A percentile compares a stretch with the other conserved stretches of the same genome.
phyloP scores from a whole-genome alignment of 2,329 filamentous ascomycete genomes.

The Furcasterigmium sp. region DNA sequence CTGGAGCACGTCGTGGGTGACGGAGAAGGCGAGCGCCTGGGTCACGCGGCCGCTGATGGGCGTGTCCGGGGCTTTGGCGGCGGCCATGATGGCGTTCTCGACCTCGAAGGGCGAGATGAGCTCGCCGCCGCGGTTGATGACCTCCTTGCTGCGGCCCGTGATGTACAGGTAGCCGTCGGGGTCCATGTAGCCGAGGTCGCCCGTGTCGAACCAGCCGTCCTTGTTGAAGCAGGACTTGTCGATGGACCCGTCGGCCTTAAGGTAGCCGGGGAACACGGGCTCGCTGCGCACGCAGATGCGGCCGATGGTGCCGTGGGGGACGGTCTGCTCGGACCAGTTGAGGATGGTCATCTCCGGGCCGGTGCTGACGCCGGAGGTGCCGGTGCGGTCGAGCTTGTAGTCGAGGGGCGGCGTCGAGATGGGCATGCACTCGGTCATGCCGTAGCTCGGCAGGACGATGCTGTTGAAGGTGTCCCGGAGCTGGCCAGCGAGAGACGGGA shows the following conservation, averaged over 20 bases:
- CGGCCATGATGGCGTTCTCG: constrained; percentile 48
- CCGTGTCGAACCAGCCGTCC: constrained; percentile 49
- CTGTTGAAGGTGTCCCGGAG: constrained; percentile 45
- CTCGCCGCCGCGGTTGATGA: constrained; percentile 53
- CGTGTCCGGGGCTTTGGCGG: constrained; percentile 33
- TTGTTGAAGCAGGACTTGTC: constrained; percentile 40
- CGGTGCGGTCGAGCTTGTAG: constrained; percentile 44
- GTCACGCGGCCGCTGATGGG: constrained; percentile 39
- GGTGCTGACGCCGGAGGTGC: constrained; percentile 46
- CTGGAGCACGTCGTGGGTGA: constrained; percentile 45
- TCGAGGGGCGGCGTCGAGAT: constrained; percentile 50
- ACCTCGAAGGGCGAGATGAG: constrained; percentile 55
- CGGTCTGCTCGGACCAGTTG: constrained; percentile 28
- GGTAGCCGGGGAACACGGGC: constrained; percentile 46
- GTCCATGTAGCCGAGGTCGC: constrained; percentile 48
- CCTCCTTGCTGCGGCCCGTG: constrained; percentile 50
- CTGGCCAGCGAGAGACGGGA: constrained; percentile 43
- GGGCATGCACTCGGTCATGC: constrained; percentile 57
- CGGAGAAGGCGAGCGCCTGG: constrained; percentile 48
- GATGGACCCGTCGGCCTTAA: constrained; percentile 33
- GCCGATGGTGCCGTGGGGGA: constrained; percentile 30
- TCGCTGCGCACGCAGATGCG: constrained; percentile 46
- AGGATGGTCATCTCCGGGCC: constrained; percentile 48
- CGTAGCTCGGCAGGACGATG: constrained; percentile 49
- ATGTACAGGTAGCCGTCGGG: constrained; percentile 46